Evolutionary conservation across 805 yeast species (phyloP).

Genomic region (Pichia sporocuriosa): DNA sequence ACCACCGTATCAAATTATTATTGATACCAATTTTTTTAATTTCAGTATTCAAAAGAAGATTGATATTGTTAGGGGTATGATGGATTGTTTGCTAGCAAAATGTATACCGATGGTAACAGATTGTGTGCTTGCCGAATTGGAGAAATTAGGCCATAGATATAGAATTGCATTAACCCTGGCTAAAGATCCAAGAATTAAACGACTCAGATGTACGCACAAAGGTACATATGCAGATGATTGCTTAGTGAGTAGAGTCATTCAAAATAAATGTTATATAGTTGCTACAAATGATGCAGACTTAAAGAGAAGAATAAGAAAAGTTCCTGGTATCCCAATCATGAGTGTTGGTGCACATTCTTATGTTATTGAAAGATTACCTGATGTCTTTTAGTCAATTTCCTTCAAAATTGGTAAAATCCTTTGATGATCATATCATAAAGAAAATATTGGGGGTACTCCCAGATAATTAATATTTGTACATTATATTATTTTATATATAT

Average conservation of each 20-base stretch:
- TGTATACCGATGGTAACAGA: slow-evolving; percentile 95
- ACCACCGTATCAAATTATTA: slow-evolving; percentile 95
- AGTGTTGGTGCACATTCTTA: slow-evolving; percentile 92
- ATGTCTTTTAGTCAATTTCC: slow-evolving; percentile 54
- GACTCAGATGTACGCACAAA: slow-evolving; percentile 83
- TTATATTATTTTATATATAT: too few species aligned
- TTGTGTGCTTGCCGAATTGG: slow-evolving; percentile 97
- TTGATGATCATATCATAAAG: not conserved
- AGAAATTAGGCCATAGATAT: slow-evolving; percentile 89
- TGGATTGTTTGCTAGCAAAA: slow-evolving; percentile 92
- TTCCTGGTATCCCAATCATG: slow-evolving; percentile 96
- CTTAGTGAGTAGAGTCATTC: slow-evolving; percentile 84
- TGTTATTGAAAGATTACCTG: slow-evolving; percentile 91
- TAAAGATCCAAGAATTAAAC: slow-evolving; percentile 83
- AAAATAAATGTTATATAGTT: slow-evolving; percentile 93
- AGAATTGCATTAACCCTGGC: slow-evolving; percentile 91
- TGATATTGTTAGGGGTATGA: slow-evolving; percentile 91
- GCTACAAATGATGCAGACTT: slow-evolving; percentile 98
- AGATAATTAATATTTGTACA: too few species aligned
- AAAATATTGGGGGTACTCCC: too few species aligned
- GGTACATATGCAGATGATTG: slow-evolving; percentile 99
- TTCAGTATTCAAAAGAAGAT: slow-evolving; percentile 94
- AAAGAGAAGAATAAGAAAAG: slow-evolving; percentile 88
- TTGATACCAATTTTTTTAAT: slow-evolving; percentile 95
- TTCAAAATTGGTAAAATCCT: not conserved